Conservation (phyloP, 2,329 filamentous ascomycete genomes). For the Nemania abortiva region DNA sequence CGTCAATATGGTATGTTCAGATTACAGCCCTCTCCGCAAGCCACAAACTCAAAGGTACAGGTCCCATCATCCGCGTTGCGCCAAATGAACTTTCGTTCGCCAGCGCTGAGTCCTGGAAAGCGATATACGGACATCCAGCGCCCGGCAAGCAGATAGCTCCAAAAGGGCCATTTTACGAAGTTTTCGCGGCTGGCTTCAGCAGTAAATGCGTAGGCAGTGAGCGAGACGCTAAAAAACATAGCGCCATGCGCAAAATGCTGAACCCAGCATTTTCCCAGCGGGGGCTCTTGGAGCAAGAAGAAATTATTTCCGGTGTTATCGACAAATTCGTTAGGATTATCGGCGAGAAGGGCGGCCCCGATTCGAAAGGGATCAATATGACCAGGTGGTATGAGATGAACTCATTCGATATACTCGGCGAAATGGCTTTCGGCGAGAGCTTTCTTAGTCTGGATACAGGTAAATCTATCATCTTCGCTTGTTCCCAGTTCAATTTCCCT, state of each 20-base stretch:
- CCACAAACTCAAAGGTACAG: conserved; percentile 1
- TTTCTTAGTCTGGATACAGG: no score
- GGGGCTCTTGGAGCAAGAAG: conserved; percentile 24
- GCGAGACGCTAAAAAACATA: conserved; percentile 28
- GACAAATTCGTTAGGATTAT: background rate
- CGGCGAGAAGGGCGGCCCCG: background rate
- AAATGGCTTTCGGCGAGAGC: conserved; percentile 31
- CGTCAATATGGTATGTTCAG: conserved; percentile 9
- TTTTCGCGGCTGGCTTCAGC: conserved; percentile 30
- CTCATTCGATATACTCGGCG: conserved; percentile 30
- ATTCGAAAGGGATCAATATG: conserved; percentile 10
- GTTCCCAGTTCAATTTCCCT: no score
- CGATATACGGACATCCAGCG: conserved; percentile 37
- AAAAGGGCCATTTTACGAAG: conserved; percentile 33
- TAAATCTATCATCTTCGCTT: no score
- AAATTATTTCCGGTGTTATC: conserved; percentile 14
- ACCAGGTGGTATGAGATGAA: conserved; percentile 24
- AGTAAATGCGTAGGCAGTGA: conserved; percentile 34
- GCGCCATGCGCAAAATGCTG: conserved; percentile 6
- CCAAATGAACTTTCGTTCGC: conserved; percentile 42
- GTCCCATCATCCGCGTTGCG: conserved; percentile 34
- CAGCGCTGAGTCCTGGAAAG: conserved; percentile 33
- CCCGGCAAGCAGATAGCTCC: background rate
- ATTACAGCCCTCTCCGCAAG: background rate
- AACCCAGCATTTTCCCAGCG: conserved; percentile 19